Evolutionary conservation across 495 filamentous ascomycete genomes (phyloP).

Genomic region (Penicillium herquei): DNA sequence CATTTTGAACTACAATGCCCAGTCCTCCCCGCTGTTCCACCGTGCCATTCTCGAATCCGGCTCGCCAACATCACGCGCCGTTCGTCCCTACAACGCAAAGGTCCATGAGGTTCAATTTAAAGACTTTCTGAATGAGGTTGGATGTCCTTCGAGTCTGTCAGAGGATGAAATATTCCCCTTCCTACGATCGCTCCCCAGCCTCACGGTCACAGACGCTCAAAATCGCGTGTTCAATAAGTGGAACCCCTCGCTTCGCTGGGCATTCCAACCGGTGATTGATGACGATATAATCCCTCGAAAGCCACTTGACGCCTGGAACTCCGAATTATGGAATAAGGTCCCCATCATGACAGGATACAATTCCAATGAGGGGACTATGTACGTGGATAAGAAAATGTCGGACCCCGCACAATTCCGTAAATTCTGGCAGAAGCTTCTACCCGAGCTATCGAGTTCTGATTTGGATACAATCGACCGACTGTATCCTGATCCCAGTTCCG

Average conservation of each 20-base stretch:
- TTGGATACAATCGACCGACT: constrained; percentile 49
- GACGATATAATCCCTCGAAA: constrained; percentile 52
- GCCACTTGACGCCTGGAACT: constrained; percentile 55
- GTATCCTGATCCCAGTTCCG: constrained; percentile 55
- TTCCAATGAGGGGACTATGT: constrained; percentile 62
- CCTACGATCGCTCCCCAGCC: constrained; percentile 48
- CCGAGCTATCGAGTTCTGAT: constrained; percentile 44
- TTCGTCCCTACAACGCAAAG: constrained; percentile 52
- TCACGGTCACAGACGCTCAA: constrained; percentile 47
- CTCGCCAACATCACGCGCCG: constrained; percentile 58
- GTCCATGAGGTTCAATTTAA: constrained; percentile 60
- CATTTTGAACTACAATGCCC: constrained; percentile 49
- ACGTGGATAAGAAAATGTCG: constrained; percentile 48
- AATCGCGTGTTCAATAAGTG: constrained; percentile 52
- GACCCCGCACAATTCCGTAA: constrained; percentile 46
- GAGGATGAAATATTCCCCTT: constrained; percentile 48
- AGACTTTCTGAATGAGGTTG: constrained; percentile 52
- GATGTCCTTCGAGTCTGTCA: constrained; percentile 30
- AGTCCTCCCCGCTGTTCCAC: constrained; percentile 47
- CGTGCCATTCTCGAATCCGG: constrained; percentile 66
- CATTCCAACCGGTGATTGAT: constrained; percentile 69
- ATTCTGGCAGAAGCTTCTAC: constrained; percentile 58
- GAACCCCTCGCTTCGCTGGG: constrained; percentile 56
- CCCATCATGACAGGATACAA: constrained; percentile 66
- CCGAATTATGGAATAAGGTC: constrained; percentile 51